These are phyloP conservation scores for Abrus pulchellus DNA, from an alignment of 306 rosid species.

Conservation along the genomic window DNA sequence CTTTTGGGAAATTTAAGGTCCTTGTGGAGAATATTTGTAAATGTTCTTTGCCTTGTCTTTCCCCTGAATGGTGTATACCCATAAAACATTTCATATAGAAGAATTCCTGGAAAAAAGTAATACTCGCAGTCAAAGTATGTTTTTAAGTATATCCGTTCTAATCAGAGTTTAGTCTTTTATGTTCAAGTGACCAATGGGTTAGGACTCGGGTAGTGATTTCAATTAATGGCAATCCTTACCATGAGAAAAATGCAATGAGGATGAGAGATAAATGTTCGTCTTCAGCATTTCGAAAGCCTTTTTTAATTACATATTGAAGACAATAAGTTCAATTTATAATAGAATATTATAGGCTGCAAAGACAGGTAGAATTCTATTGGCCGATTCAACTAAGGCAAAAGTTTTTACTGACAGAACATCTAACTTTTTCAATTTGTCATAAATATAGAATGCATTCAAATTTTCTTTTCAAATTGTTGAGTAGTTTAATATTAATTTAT, in stretches of 20 bases:
- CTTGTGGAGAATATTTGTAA: constrained; percentile 90
- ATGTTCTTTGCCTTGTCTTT: constrained; percentile 90
- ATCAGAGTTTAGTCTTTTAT: neutral
- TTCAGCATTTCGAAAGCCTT: neutral
- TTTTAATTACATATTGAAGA: neutral
- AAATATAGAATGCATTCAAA: constrained; percentile 10
- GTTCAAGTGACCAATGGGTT: neutral
- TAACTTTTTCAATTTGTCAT: neutral
- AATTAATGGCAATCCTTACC: neutral
- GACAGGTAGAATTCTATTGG: neutral
- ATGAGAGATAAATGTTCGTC: neutral
- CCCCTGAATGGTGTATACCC: constrained; percentile 98
- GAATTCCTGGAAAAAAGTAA: constrained; percentile 63
- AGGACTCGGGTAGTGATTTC: neutral
- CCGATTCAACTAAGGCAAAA: neutral
- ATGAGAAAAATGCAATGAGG: constrained; percentile 13
- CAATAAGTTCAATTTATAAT: constrained; percentile 7
- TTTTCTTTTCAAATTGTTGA: neutral
- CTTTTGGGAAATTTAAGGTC: constrained; percentile 88
- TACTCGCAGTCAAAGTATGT: neutral
- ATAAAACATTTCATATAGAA: constrained; percentile 88
- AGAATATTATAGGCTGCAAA: neutral
- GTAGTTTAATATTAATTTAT: constrained; percentile 6
- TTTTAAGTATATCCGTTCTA: neutral
- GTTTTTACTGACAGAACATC: neutral